Conservation (phyloP, 768 basidiomycete species). For the Lactifluus rugatus region DNA sequence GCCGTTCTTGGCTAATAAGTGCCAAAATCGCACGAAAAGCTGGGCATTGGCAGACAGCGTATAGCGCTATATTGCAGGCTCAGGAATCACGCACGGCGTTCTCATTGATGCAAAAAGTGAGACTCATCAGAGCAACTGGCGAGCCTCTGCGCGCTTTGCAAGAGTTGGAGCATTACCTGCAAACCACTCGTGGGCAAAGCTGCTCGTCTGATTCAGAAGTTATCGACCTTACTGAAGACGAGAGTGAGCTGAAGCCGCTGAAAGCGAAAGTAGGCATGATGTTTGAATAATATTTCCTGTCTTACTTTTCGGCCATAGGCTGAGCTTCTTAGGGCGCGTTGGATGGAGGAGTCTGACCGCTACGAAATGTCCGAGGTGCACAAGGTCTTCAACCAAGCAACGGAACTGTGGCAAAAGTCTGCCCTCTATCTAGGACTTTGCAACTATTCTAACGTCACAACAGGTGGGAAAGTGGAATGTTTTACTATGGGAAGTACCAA, state of each 20-base stretch:
- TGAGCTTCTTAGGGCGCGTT: constrained; percentile 72
- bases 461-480: constrained; percentile 81
- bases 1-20: constrained; percentile 81
- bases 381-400: constrained; percentile 44
- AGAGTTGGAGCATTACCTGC: constrained; percentile 73
- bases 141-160: constrained; percentile 79
- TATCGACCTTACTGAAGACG: constrained; percentile 51
- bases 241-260: constrained; percentile 40
- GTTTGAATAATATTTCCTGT: background rate
- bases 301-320: constrained; percentile 37
- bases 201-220: constrained; percentile 28
- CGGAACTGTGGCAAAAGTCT: constrained; percentile 42
- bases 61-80: constrained; percentile 90
- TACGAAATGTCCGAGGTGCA: constrained; percentile 59
- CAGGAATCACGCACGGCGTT: constrained; percentile 60
- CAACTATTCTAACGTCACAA: background rate
- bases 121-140: constrained; percentile 67
- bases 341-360: constrained; percentile 86
- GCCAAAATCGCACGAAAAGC: constrained; percentile 97
- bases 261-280: constrained; percentile 54
- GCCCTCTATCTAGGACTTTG: constrained; percentile 7
- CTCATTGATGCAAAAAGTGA: constrained; percentile 85
- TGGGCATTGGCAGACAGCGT: constrained; percentile 92
- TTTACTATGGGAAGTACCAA: constrained; percentile 81
- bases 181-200: constrained; percentile 21